Conservation (phyloP, 805 yeast species). For the Zygosaccharomyces lentus region DNA sequence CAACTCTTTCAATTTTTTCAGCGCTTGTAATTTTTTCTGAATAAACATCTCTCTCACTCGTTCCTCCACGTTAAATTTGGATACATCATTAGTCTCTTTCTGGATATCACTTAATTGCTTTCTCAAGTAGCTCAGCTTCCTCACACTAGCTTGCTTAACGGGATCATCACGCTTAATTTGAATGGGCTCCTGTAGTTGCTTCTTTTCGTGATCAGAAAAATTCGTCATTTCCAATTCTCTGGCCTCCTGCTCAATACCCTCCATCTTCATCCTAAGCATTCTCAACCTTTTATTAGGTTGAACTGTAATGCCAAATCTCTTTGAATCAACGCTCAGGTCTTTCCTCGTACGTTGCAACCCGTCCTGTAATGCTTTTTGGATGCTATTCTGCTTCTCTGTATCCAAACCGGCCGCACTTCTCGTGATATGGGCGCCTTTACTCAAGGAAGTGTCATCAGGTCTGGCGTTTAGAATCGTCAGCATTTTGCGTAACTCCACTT, state of each 20-base stretch:
- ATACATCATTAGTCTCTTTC: constrained; percentile 69
- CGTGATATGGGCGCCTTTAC: background rate
- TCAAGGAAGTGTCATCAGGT: constrained; percentile 21
- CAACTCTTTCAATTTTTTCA: constrained; percentile 66
- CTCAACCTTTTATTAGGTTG: constrained; percentile 78
- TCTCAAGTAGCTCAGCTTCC: constrained; percentile 51
- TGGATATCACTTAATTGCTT: constrained; percentile 59
- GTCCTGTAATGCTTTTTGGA: constrained; percentile 32
- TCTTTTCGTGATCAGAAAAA: constrained; percentile 49
- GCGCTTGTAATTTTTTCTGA: constrained; percentile 59
- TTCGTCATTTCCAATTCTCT: constrained; percentile 82
- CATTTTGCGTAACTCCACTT: constrained; percentile 71
- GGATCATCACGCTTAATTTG: constrained; percentile 36
- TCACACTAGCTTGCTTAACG: constrained; percentile 48
- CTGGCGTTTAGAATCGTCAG: constrained; percentile 56
- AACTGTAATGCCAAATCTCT: constrained; percentile 39
- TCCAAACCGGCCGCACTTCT: constrained; percentile 19
- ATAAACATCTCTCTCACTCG: constrained; percentile 53
- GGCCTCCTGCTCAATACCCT: constrained; percentile 76
- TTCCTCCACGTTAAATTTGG: constrained; percentile 54
- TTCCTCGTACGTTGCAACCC: constrained; percentile 38
- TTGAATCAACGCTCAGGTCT: constrained; percentile 39
- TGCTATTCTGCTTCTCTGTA: constrained; percentile 29
- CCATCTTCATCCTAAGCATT: constrained; percentile 77
- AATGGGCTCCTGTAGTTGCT: constrained; percentile 16